Conservation (phyloP, 1,139 yeast genomes). For the Lodderomyces beijingensis region DNA sequence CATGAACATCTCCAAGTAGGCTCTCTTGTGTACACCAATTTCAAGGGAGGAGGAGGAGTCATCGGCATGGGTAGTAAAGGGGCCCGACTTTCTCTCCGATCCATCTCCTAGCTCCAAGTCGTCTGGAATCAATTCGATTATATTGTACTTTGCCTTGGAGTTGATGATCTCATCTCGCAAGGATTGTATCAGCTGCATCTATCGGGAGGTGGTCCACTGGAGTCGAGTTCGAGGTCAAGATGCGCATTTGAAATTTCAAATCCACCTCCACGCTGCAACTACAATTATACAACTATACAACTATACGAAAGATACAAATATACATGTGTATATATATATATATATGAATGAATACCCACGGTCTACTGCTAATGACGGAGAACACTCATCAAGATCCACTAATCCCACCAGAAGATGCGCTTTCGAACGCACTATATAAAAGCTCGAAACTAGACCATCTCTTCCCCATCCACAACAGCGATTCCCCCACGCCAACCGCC, state of each 20-base stretch:
- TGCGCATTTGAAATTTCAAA: too few species aligned
- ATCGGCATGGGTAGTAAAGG: too few species aligned
- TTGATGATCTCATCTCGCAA: constrained; percentile 9
- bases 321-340: too few species aligned
- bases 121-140: constrained; percentile 19
- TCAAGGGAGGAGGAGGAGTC: constrained; percentile 25
- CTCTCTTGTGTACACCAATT: constrained; percentile 31
- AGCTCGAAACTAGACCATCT: constrained; percentile 24
- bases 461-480: constrained; percentile 9
- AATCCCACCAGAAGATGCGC: constrained; percentile 13
- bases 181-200: constrained; percentile 6
- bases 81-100: too few species aligned
- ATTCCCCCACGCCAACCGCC: constrained; percentile 2
- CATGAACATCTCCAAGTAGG: constrained; percentile 29
- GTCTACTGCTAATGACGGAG: too few species aligned
- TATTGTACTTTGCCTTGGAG: constrained; percentile 14
- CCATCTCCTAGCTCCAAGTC: constrained; percentile 4
- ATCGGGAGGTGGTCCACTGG: too few species aligned
- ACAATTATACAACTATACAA: too few species aligned
- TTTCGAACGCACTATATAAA: constrained; percentile 31
- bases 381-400: background rate
- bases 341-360: too few species aligned
- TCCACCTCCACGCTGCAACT: too few species aligned
- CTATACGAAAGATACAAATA: too few species aligned
- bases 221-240: too few species aligned